Conservation (phyloP, 192 early-diverging fungal species). For the Umbelopsis sp. region DNA sequence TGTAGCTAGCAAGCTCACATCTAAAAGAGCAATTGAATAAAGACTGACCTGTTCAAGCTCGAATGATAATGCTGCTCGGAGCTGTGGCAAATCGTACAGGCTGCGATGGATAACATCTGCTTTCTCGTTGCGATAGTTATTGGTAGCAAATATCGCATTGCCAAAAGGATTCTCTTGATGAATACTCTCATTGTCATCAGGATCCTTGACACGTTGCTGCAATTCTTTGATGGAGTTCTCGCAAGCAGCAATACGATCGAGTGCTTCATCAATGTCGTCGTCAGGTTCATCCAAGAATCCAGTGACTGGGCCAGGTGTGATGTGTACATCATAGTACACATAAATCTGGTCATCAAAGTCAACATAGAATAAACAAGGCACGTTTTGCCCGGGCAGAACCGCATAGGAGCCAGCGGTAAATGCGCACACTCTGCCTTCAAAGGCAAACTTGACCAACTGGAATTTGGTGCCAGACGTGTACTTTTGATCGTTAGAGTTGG, state of each 20-base stretch:
- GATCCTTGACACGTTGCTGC: background rate
- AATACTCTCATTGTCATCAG: constrained; percentile 3
- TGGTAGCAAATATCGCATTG: background rate
- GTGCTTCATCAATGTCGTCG: constrained; percentile 40
- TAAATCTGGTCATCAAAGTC: constrained; percentile 65
- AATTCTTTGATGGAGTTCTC: constrained; percentile 25
- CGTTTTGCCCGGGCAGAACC: constrained; percentile 48
- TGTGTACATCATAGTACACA: constrained; percentile 59
- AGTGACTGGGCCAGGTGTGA: constrained; percentile 46
- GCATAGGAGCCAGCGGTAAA: constrained; percentile 62
- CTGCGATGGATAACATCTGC: constrained; percentile 40
- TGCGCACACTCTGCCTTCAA: constrained; percentile 60
- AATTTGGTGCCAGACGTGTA: constrained; percentile 33
- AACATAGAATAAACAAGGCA: constrained; percentile 62
- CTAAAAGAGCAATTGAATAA: too few species aligned
- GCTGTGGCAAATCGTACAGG: constrained; percentile 33
- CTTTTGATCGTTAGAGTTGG: constrained; percentile 17
- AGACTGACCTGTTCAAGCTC: constrained; percentile 1
- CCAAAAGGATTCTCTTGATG: background rate
- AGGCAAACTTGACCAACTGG: constrained; percentile 55
- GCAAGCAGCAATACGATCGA: constrained; percentile 32
- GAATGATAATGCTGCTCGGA: constrained; percentile 17
- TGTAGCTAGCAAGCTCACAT: too few species aligned
- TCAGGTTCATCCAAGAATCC: constrained; percentile 51
- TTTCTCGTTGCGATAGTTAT: constrained; percentile 23